Evolutionary conservation across 1,284 basidiomycete genomes (phyloP), one percentile per base, ranked within the genome.

Genomic region (Wolfiporia cocos): DNA sequence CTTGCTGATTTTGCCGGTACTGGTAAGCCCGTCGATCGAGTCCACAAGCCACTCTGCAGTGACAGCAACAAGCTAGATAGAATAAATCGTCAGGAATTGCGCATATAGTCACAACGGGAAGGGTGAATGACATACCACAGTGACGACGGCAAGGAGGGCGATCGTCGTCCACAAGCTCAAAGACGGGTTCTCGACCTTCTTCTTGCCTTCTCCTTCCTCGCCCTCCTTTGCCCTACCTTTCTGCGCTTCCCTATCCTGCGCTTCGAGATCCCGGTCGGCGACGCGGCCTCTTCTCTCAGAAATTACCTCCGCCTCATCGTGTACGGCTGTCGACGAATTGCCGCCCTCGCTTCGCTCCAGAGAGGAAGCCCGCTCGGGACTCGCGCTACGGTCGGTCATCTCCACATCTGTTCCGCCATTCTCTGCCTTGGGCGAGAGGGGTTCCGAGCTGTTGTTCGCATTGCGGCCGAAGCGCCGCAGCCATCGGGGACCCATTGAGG

Each of bases 21-120:
- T 53, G 3, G 80, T 81, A 49, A 78, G 49, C n/a, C 76, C 79
- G 52, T 84, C 70, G 51, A 94, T 91, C 7, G 86, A 88, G 49
- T 77, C 76, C 7, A 94, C 86, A 1, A 94, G 76, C 57, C 74
- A 89, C 62, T 94, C 92, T n/a, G 91, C 90, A 3, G 88, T 92
- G 30, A 93, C 64, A 2, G 81, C 79, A 21, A 86, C 84, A 11
- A 86, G 50, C 82, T 87, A 47, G 37, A 34, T 17, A 31, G 11
- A 15, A 34, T 17, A 28, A 42, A n/a, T 18, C 14, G 10, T 15
- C 17, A 9, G 10, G 5, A n/a, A 34, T 5, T n/a, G 5, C 32
- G 21, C 18, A 22, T 17, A 14, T 11, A 35, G 22, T 20, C 18
- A 22, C 9, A 7, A 11, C 20, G 7, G 34, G 10, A 36, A 9